Base-by-base conservation (phyloP, 2,329 filamentous ascomycete genomes). In the Pseudogymnoascus sp. region DNA sequence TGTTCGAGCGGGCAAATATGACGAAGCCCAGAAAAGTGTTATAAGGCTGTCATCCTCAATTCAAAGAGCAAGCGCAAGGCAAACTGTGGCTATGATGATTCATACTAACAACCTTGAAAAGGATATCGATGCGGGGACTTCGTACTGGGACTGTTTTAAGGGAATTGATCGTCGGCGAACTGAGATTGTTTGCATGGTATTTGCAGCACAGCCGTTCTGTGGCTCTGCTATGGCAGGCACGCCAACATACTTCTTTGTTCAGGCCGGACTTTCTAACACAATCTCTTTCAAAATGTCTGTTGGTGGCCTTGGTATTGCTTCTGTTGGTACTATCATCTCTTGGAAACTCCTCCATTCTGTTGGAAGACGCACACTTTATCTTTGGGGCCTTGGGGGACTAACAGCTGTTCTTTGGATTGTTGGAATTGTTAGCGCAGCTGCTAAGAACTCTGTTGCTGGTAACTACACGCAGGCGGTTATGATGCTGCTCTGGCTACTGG, bases 401-500 rank as follows among this genome's bases (percentile, higher is more conserved):
- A 69, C 73, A 0, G 60, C 72, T 8, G 73, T 79, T 31, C 71
- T 81, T n/a, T 74, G 74, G 67, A 68, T 71, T 25, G 76, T 81
- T 33, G 79, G 78, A 8, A 72, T 78, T 58, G 69, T 80, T 1
- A 74, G 75, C 12, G 62, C 72, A 13, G 67, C 71, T 62, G 71
- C 74, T 5, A 73, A 72, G n/a, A 73, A 76, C 61, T 72, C 69
- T 1, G 65, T 64, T 21, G 36, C 69, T 1, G 68, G 78, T 5
- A 72, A 74, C 5, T 78, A 75, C 74, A 74, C 69, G 1, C 76
- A 79, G 61, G 75, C 75, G 0, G 74, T 75, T 2, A 70, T 84
- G 68, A 72, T 83, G 3, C 74, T 84, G 42, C 69, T 81, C 39
- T 82, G 79, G 66, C 81, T 79, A 0, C 79, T 82, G 60, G 72